phyloP scores from a whole-genome alignment of 2,329 filamentous ascomycete genomes.

The Cadophora gregata region DNA sequence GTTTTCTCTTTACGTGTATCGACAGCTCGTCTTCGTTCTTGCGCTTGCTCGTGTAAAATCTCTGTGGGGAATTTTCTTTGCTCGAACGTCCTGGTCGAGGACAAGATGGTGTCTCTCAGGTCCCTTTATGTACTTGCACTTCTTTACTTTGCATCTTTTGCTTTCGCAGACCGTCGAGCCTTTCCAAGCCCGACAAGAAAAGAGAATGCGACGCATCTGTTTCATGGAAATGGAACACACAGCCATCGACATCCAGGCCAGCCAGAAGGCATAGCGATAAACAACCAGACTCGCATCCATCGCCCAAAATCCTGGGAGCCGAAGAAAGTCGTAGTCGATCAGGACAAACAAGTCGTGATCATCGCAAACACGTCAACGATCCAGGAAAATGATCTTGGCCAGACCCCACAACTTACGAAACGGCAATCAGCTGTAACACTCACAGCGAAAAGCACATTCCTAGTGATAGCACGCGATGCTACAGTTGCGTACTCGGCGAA shows the following conservation, averaged over 20 bases:
- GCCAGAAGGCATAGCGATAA: constrained; percentile 14
- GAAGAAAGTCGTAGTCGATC: neutral
- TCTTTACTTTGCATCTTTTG: neutral
- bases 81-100: neutral
- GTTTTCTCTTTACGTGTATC: neutral
- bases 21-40: neutral
- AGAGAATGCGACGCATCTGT: neutral
- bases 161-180: neutral
- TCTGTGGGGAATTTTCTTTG: neutral
- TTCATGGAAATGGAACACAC: constrained; percentile 1
- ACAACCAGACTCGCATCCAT: constrained; percentile 12
- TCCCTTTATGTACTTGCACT: neutral
- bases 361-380: constrained; percentile 17
- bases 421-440: neutral
- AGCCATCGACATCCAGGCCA: neutral
- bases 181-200: neutral
- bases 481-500: constrained; percentile 54
- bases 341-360: constrained; percentile 8
- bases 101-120: neutral
- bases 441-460: constrained; percentile 50
- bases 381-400: constrained; percentile 4
- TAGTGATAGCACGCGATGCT: constrained; percentile 61
- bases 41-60: neutral
- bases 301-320: constrained; percentile 13
- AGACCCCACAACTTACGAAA: constrained; percentile 17